Evolutionary conservation across 2,329 filamentous ascomycete species (phyloP).

Genomic region (Pseudohalonectria lignicola): DNA sequence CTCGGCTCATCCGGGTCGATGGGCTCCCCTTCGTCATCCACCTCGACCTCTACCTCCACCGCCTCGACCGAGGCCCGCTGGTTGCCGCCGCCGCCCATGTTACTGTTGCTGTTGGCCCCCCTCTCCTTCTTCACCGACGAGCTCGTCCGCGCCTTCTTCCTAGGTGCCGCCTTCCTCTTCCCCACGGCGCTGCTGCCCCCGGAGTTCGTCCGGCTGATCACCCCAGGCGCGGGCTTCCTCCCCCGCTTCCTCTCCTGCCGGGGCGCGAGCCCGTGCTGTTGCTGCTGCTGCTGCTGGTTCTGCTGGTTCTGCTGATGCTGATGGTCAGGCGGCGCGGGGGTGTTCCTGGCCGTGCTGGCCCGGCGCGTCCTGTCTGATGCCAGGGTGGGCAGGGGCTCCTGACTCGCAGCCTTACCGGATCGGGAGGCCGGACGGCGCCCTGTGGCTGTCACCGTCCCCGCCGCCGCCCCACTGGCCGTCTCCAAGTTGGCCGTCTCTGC

Average conservation of each 20-base stretch:
- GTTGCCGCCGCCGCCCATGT: too few relatives aligned
- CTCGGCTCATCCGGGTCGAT: slow-evolving; percentile 66
- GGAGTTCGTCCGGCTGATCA: slow-evolving; percentile 52
- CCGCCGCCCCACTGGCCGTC: slow-evolving; percentile 17
- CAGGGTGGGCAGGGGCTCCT: slow-evolving; percentile 36
- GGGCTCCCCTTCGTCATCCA: slow-evolving; percentile 56
- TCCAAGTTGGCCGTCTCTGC: too few relatives aligned
- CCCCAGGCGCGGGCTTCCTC: slow-evolving; percentile 60
- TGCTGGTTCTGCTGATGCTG: too few relatives aligned
- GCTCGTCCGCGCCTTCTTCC: slow-evolving; percentile 38
- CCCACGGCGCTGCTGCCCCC: slow-evolving; percentile 58
- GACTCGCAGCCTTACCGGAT: slow-evolving; percentile 39
- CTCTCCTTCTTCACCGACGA: slow-evolving; percentile 31
- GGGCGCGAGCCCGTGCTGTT: too few relatives aligned
- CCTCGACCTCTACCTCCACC: slow-evolving; percentile 45
- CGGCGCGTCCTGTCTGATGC: slow-evolving; percentile 43
- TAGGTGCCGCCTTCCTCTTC: slow-evolving; percentile 58
- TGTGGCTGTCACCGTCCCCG: slow-evolving; percentile 10
- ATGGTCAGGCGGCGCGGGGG: slow-evolving; percentile 43
- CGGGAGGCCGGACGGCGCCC: slow-evolving; percentile 37
- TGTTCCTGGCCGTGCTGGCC: slow-evolving; percentile 45
- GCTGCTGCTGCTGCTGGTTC: too few relatives aligned
- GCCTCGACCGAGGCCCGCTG: too few relatives aligned
- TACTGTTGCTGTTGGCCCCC: slow-evolving; percentile 30
- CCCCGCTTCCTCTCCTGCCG: slow-evolving; percentile 17